Percentiles rank a stretch among this genome's conserved stretches.
These are phyloP conservation scores for Solanum chmielewskii DNA, from an alignment of 257 asterid species.

Conservation along the genomic window DNA sequence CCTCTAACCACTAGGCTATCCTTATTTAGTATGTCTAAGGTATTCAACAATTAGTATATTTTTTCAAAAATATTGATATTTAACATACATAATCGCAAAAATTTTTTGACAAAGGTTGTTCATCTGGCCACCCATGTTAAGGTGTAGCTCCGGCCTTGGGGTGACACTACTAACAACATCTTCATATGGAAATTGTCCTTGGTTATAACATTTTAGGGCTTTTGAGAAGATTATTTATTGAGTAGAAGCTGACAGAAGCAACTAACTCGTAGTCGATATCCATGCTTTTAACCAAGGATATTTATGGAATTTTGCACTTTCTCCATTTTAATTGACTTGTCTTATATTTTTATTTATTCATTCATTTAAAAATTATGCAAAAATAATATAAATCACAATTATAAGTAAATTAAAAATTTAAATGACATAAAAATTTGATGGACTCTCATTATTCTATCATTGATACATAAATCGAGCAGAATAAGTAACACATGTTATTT, in stretches of 20 bases:
- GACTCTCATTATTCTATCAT: neutral
- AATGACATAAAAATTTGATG: too few species aligned
- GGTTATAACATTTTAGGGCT: neutral
- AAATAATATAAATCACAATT: too few species aligned
- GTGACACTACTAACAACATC: neutral
- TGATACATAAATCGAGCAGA: neutral
- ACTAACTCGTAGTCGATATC: neutral
- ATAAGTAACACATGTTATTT: neutral
- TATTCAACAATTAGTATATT: too few species aligned
- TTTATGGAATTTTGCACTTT: neutral
- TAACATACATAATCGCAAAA: too few species aligned
- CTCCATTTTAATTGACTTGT: neutral
- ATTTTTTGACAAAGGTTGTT: accelerated
- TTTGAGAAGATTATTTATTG: neutral
- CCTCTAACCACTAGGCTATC: neutral
- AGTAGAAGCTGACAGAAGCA: neutral
- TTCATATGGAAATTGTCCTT: neutral
- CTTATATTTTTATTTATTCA: too few species aligned
- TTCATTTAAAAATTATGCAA: neutral
- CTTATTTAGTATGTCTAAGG: neutral
- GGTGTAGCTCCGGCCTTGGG: neutral
- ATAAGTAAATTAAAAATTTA: too few species aligned
- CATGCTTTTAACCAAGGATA: neutral
- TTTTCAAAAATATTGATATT: neutral
- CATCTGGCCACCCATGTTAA: neutral